Conservation (phyloP, 768 basidiomycete species). For the Rickenella mellea region DNA sequence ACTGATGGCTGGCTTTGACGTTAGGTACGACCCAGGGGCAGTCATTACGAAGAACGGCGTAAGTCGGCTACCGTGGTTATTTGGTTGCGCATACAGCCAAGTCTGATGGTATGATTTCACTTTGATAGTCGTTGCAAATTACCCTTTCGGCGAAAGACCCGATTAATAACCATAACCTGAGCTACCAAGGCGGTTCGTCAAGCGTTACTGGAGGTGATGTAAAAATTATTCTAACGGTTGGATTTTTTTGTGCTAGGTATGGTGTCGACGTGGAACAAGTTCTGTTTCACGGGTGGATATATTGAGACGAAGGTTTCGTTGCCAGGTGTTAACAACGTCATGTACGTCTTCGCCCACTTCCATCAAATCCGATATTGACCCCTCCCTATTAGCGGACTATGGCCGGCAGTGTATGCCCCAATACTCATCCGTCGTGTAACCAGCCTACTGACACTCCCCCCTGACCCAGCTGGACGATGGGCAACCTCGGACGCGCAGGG, state of each 20-base stretch:
- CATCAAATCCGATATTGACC: slow-evolving; percentile 17
- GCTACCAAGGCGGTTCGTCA: slow-evolving; percentile 36
- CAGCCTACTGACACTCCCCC: not conserved
- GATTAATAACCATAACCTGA: slow-evolving; percentile 34
- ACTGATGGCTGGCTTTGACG: slow-evolving; percentile 30
- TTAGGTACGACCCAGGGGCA: slow-evolving; percentile 42
- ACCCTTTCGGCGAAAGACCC: slow-evolving; percentile 34
- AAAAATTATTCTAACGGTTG: slow-evolving; percentile 28
- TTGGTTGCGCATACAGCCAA: slow-evolving; percentile 15
- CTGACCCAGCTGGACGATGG: slow-evolving; percentile 45
- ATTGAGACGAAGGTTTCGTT: slow-evolving; percentile 56
- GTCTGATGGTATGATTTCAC: slow-evolving; percentile 20
- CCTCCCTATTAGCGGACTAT: slow-evolving; percentile 46
- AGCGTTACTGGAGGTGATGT: slow-evolving; percentile 28
- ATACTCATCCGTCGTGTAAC: not conserved
- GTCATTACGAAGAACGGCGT: slow-evolving; percentile 43
- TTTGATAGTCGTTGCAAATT: slow-evolving; percentile 36
- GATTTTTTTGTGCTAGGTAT: slow-evolving; percentile 32
- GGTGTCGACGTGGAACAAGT: slow-evolving; percentile 63
- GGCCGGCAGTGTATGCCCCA: slow-evolving; percentile 20
- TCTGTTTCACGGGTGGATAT: slow-evolving; percentile 82
- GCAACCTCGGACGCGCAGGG: slow-evolving; percentile 30
- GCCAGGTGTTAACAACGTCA: slow-evolving; percentile 56
- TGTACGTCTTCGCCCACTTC: no score
- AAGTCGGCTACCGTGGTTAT: slow-evolving; percentile 17